Conservation (phyloP, 306 rosid species). For the Rosa rugosa region DNA sequence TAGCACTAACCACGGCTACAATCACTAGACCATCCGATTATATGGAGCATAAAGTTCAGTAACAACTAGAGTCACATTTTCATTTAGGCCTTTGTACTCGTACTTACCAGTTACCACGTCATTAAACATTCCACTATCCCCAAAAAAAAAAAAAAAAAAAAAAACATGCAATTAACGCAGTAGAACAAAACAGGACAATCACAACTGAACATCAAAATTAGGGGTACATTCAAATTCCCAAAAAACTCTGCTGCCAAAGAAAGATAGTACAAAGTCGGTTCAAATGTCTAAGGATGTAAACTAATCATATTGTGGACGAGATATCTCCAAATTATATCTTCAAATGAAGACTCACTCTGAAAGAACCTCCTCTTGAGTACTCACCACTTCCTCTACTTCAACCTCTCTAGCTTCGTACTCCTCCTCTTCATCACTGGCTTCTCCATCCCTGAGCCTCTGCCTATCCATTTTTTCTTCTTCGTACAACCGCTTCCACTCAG, state of each 20-base stretch:
- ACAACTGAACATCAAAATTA: conserved; percentile 6
- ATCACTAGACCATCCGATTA: no score
- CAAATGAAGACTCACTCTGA: conserved; percentile 27
- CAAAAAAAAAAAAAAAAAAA: background rate
- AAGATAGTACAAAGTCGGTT: background rate
- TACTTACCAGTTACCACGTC: background rate
- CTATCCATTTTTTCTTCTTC: conserved; percentile 50
- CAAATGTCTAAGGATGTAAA: background rate
- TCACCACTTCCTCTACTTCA: conserved; percentile 69
- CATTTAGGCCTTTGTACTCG: background rate
- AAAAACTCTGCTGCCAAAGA: background rate
- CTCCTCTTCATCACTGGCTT: conserved; percentile 90
- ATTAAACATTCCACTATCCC: background rate
- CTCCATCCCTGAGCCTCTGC: conserved; percentile 74
- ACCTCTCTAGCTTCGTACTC: conserved; percentile 91
- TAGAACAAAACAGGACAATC: background rate
- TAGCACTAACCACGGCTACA: no score
- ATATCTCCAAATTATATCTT: background rate
- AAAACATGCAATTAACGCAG: background rate
- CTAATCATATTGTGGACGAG: background rate
- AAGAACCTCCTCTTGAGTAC: conserved; percentile 54
- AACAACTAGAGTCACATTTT: background rate
- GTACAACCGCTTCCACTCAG: conserved; percentile 66
- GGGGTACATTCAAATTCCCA: background rate
- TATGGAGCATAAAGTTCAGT: background rate